A percentile compares a stretch with the other conserved stretches of the same genome.
These are phyloP conservation scores for Cyberlindnera mycetangii DNA, from an alignment of 805 yeast species.

Conservation along the genomic window DNA sequence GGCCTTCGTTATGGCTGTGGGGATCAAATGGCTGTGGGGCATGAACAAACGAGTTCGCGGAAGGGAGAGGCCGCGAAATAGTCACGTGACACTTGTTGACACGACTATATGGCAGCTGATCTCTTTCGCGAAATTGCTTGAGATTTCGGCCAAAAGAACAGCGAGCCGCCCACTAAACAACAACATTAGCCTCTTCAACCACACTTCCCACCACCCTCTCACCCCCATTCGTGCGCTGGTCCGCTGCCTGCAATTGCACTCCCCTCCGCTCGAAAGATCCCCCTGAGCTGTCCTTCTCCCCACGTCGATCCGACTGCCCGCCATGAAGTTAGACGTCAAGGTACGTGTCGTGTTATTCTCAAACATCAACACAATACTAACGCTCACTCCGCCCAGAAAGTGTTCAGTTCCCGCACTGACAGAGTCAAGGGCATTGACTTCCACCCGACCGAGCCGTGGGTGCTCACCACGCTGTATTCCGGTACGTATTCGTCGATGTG, in stretches of 20 bases:
- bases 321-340: constrained; percentile 28
- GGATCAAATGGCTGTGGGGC: no score
- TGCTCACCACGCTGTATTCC: constrained; percentile 83
- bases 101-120: background rate
- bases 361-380: background rate
- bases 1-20: background rate
- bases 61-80: no score
- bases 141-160: constrained; percentile 1
- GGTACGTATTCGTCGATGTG: constrained; percentile 46
- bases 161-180: constrained; percentile 6
- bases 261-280: background rate
- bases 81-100: constrained; percentile 3
- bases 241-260: background rate
- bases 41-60: background rate
- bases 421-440: constrained; percentile 97
- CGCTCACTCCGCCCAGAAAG: constrained; percentile 47
- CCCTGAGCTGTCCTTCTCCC: background rate
- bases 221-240: background rate
- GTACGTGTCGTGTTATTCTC: constrained; percentile 16
- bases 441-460: constrained; percentile 98
- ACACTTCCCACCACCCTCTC: no score
- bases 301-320: background rate
- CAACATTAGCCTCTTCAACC: no score
- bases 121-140: constrained; percentile 1
- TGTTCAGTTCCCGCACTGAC: constrained; percentile 87